phyloP scores from a whole-genome alignment of 768 basidiomycete genomes.

The Fistulinella prunicolor region DNA sequence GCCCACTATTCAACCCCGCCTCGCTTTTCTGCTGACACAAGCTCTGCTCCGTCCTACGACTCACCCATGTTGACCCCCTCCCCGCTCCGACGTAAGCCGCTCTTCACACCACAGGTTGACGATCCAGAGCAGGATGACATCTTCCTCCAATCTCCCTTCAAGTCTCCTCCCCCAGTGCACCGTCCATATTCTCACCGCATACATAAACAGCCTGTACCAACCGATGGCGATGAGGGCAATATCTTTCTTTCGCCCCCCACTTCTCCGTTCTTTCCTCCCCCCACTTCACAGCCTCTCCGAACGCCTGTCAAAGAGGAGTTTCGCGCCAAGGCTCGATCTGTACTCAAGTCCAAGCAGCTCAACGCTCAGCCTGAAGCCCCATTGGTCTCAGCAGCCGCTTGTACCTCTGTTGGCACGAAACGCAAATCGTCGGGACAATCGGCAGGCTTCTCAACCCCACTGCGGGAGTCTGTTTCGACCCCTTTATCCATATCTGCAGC shows the following conservation, averaged over 20 bases:
- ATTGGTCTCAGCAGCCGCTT: conserved; percentile 18
- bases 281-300: conserved; percentile 49
- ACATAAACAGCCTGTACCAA: conserved; percentile 26
- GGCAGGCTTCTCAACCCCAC: conserved; percentile 54
- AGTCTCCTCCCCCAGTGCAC: conserved; percentile 43
- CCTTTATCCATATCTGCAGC: conserved; percentile 37
- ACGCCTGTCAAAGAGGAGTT: conserved; percentile 59
- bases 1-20: conserved; percentile 35
- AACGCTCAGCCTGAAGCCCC: conserved; percentile 19
- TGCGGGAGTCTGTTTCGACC: conserved; percentile 44
- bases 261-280: conserved; percentile 42
- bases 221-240: conserved; percentile 55
- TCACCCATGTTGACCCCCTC: conserved; percentile 66
- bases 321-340: conserved; percentile 39
- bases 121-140: conserved; percentile 45
- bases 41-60: conserved; percentile 39
- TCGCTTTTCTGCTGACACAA: conserved; percentile 19
- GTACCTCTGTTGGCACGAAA: conserved; percentile 54
- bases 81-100: conserved; percentile 47
- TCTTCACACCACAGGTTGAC: conserved; percentile 34
- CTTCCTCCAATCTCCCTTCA: conserved; percentile 54
- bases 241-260: conserved; percentile 54
- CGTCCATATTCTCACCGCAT: conserved; percentile 43
- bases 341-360: conserved; percentile 36
- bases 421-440: conserved; percentile 53